A percentile compares a stretch with the other conserved stretches of the same genome.
These are phyloP conservation scores for Leishmania aethiopica DNA, from an alignment of 208 protist species.

Conservation along the genomic window DNA sequence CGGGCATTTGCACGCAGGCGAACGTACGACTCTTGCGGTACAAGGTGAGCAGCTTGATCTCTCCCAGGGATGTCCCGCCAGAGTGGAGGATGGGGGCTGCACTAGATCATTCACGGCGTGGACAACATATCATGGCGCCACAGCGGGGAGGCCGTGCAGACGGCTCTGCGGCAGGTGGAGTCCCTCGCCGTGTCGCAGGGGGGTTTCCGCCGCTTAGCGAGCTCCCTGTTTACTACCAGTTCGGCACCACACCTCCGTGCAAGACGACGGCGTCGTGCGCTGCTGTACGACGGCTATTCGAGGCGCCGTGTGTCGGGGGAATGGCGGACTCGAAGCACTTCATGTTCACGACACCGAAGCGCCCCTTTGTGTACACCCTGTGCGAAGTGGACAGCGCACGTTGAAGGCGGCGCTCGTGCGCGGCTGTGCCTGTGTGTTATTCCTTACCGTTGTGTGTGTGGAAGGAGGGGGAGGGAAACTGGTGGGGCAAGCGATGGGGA, in stretches of 20 bases:
- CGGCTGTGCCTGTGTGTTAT: not conserved
- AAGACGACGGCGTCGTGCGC: slow-evolving; percentile 18
- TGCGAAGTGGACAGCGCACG: slow-evolving; percentile 31
- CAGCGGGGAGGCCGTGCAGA: slow-evolving; percentile 8
- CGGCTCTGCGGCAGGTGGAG: slow-evolving; percentile 42
- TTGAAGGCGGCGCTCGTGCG: slow-evolving; percentile 16
- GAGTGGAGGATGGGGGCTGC: slow-evolving; percentile 42
- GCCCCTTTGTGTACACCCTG: slow-evolving; percentile 32
- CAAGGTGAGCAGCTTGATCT: slow-evolving; percentile 48
- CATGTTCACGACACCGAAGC: slow-evolving; percentile 41
- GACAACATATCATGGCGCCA: slow-evolving; percentile 22
- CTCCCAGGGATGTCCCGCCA: slow-evolving; percentile 12
- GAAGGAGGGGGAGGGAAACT: not conserved
- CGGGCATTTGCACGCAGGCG: slow-evolving; percentile 38
- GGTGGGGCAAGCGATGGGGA: not conserved
- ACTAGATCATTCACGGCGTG: slow-evolving; percentile 38
- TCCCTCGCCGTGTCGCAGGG: slow-evolving; percentile 20
- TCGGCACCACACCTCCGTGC: slow-evolving; percentile 46
- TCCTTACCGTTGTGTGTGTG: not conserved
- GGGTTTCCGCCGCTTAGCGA: slow-evolving; percentile 18
- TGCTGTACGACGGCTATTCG: slow-evolving; percentile 31
- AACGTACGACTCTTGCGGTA: slow-evolving; percentile 47
- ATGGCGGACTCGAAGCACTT: slow-evolving; percentile 48
- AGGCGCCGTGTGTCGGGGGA: slow-evolving; percentile 34
- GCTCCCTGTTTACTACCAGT: slow-evolving; percentile 36